phyloP scores from a whole-genome alignment of 257 asterid species.

The Scutellaria galericulata region DNA sequence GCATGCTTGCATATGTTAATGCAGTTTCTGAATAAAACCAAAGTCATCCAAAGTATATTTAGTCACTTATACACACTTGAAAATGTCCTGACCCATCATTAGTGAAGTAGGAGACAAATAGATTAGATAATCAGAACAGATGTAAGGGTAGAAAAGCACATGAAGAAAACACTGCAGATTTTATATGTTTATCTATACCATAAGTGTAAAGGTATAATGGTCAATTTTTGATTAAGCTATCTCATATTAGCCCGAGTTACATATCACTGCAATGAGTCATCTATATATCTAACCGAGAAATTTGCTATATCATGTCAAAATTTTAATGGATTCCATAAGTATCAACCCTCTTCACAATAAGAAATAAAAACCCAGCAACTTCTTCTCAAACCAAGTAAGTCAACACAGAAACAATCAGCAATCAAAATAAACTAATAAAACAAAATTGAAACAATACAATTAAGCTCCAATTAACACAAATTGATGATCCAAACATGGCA shows the following conservation, averaged over 20 bases:
- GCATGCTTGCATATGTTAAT: not conserved
- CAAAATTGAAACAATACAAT: conserved; percentile 7
- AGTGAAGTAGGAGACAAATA: not conserved
- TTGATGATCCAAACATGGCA: too few species aligned
- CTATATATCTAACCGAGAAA: not conserved
- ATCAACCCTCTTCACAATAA: not conserved
- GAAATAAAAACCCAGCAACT: not conserved
- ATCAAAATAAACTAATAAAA: not conserved
- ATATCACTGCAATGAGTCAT: conserved; percentile 1
- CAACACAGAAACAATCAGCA: conserved; percentile 19
- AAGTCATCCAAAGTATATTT: not conserved
- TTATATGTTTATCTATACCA: not conserved
- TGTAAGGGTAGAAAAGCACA: not conserved
- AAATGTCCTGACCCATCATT: not conserved
- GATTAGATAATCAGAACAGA: not conserved
- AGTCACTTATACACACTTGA: not conserved
- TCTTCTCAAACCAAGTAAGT: conserved; percentile 2
- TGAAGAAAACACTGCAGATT: conserved; percentile 4
- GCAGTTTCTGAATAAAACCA: not conserved
- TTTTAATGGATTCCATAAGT: conserved; percentile 8
- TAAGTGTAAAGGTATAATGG: not conserved
- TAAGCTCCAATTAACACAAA: not conserved
- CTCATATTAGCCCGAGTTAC: conserved; percentile 6
- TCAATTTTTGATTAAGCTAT: not conserved
- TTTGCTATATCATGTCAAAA: not conserved